A percentile compares a stretch with the other conserved stretches of the same genome.
These are phyloP conservation scores for Luzula sylvatica DNA, from an alignment of 176 grass and related monocot species.

Conservation along the genomic window DNA sequence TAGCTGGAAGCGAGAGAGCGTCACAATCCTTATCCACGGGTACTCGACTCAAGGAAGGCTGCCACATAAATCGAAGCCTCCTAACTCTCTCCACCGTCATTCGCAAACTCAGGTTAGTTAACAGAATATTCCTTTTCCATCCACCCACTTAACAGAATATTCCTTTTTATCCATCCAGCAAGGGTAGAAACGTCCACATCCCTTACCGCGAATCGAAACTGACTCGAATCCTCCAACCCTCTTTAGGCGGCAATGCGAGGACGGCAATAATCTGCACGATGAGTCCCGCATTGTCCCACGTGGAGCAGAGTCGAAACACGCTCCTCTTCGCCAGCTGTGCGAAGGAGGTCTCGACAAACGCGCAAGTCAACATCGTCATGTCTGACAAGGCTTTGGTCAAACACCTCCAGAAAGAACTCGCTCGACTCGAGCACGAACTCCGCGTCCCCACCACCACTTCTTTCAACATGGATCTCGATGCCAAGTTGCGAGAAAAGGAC, in stretches of 20 bases:
- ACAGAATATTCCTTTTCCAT: not conserved
- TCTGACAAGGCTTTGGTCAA: constrained; percentile 82
- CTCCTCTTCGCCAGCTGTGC: constrained; percentile 75
- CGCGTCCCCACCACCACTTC: constrained; percentile 49
- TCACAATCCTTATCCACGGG: constrained; percentile 76
- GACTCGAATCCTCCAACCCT: constrained; percentile 78
- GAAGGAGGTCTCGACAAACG: constrained; percentile 88
- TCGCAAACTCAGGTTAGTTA: constrained; percentile 68
- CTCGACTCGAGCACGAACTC: constrained; percentile 69
- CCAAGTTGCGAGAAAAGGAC: constrained; percentile 70
- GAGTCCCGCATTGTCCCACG: constrained; percentile 62
- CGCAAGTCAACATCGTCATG: constrained; percentile 78
- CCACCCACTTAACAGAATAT: constrained; percentile 12
- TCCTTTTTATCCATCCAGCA: constrained; percentile 40
- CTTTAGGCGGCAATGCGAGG: constrained; percentile 70
- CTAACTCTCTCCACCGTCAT: constrained; percentile 81
- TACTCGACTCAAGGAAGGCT: constrained; percentile 88
- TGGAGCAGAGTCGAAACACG: constrained; percentile 77
- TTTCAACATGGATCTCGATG: constrained; percentile 27
- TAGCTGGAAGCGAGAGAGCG: constrained; percentile 78
- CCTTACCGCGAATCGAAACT: constrained; percentile 93
- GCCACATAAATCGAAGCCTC: constrained; percentile 88
- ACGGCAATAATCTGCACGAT: constrained; percentile 91
- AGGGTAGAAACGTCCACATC: constrained; percentile 81
- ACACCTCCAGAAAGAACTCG: constrained; percentile 73